Percentiles rank a stretch among this genome's conserved stretches.
These are phyloP conservation scores for Pilatotrama ljubarskyi DNA, from an alignment of 768 basidiomycete species.

Conservation along the genomic window DNA sequence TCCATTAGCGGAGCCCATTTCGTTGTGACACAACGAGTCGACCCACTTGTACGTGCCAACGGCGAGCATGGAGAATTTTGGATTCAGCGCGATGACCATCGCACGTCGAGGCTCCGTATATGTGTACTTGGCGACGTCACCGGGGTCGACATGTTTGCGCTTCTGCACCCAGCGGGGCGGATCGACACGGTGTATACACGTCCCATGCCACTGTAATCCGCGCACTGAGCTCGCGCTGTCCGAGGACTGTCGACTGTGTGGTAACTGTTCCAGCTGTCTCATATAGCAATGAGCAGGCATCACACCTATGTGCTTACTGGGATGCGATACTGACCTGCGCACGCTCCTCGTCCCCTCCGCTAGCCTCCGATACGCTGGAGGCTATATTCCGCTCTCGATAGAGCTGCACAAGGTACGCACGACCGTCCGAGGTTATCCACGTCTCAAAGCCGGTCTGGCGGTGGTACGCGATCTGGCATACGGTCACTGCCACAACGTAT, in stretches of 20 bases:
- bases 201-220: constrained; percentile 60
- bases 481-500: constrained; percentile 49
- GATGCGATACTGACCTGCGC: constrained; percentile 1
- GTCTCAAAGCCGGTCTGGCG: constrained; percentile 64
- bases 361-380: constrained; percentile 23
- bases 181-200: constrained; percentile 76
- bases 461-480: constrained; percentile 62
- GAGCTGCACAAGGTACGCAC: constrained; percentile 76
- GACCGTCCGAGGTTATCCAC: constrained; percentile 85
- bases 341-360: constrained; percentile 20
- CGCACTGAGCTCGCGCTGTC: constrained; percentile 8
- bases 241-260: constrained; percentile 13
- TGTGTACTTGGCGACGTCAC: constrained; percentile 35
- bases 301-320: not conserved
- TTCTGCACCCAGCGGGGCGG: constrained; percentile 81
- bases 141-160: constrained; percentile 56
- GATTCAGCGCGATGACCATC: constrained; percentile 66
- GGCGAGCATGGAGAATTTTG: constrained; percentile 79
- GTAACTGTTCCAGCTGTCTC: constrained; percentile 2
- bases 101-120: constrained; percentile 72
- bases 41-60: constrained; percentile 71
- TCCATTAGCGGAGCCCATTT: not conserved
- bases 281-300: not conserved
- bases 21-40: constrained; percentile 3
- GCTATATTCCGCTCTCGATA: constrained; percentile 39